Evolutionary conservation across 2,329 filamentous ascomycete genomes (phyloP), one percentile per base, ranked within the genome.

Genomic region (Coniochaeta hoffmannii): DNA sequence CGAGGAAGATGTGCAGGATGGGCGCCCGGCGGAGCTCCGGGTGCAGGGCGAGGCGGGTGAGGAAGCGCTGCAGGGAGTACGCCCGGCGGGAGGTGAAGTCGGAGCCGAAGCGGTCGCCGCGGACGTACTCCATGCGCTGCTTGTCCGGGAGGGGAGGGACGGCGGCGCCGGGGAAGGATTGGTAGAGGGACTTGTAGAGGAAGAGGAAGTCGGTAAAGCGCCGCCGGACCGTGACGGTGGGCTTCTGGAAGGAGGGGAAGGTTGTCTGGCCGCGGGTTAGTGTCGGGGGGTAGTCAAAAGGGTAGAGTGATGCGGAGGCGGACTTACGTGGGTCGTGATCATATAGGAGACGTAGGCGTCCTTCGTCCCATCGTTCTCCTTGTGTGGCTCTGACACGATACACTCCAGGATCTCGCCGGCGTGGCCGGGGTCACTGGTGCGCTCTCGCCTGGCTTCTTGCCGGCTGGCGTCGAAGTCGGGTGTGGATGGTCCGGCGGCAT

Each of bases 161-260:
- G 50, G 94, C 94, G 71, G 88, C 90, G 74, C 90, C 89, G 57
- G 91, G 90, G 65, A 90, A 97, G 69, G 97, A 92, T 68, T 86
- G 86, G 60, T 81, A 85, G 53, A 99, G 85, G 31, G 89, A 87
- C 73, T 96, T 97, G 76, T 90, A 97, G 59, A 99, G 84, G 70
- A 96, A 99, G 63, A 95, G 87, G 69, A 99, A 99, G 75, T 99
- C 94, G 63, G 93, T 97, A 74, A 97, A 99, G 66, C 94, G 90
- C 63, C 94, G 85, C 59, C 94, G 89, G 59, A 96, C 88, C 26
- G 80, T 79, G 59, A 90, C 91, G 19, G 86, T 84, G 34, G 88
- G 77, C 68, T 87, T 90, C 70, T 94, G 88, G 72, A 97, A 99
- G 61, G 91, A 89, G 63, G 91, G 87, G 73, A 97, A 97, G 64